phyloP scores from a whole-genome alignment of 352 stramenopile species.

The Phytopythium ostracodes region DNA sequence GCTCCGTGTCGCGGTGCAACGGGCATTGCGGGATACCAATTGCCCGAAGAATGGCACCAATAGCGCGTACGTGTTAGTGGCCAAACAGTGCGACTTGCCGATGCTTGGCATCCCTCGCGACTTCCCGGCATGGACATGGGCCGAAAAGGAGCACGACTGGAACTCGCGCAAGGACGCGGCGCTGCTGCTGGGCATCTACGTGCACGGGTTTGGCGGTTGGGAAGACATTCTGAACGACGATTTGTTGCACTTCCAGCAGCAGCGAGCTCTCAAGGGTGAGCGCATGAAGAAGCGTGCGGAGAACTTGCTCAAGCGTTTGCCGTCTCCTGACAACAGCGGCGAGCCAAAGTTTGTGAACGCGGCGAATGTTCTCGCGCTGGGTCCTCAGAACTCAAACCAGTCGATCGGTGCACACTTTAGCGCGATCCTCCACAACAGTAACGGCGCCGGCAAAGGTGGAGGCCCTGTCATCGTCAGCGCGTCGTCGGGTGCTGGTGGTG shows the following conservation, averaged over 20 bases:
- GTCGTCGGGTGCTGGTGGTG: constrained; percentile 20
- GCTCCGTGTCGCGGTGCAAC: constrained; percentile 77
- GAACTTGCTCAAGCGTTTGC: constrained; percentile 74
- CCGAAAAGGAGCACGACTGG: constrained; percentile 84
- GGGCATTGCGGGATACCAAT: constrained; percentile 44
- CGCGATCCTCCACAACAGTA: constrained; percentile 67
- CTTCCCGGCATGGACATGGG: constrained; percentile 67
- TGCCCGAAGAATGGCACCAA: constrained; percentile 41
- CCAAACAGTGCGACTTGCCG: constrained; percentile 62
- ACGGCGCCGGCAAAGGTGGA: constrained; percentile 4
- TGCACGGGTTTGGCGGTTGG: constrained; percentile 84
- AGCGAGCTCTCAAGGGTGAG: constrained; percentile 79
- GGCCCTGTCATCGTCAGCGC: constrained; percentile 6
- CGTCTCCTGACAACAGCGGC: constrained; percentile 45
- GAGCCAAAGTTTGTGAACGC: constrained; percentile 63
- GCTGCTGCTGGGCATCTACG: constrained; percentile 75
- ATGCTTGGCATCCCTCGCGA: constrained; percentile 62
- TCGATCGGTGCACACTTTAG: constrained; percentile 67
- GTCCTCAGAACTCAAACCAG: constrained; percentile 37
- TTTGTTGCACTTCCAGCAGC: constrained; percentile 70
- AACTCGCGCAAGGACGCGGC: constrained; percentile 71
- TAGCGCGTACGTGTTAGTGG: constrained; percentile 69
- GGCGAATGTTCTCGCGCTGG: constrained; percentile 33
- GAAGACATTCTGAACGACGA: constrained; percentile 86
- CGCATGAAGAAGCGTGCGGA: constrained; percentile 81